Evolutionary conservation across 306 rosid genomes (phyloP), one percentile per base, ranked within the genome.

Genomic region (Senna siamea): DNA sequence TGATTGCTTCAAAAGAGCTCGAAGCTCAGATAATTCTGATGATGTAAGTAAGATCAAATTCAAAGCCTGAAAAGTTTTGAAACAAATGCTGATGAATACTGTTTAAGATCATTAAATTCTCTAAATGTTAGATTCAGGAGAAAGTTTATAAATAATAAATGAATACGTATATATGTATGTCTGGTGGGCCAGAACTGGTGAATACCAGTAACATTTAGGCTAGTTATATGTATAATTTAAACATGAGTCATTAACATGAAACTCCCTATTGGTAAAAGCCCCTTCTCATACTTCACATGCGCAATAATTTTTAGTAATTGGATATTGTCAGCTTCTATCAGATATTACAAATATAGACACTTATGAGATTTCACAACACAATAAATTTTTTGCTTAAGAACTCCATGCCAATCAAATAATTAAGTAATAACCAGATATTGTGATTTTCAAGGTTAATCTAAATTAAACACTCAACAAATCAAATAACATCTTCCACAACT

Each of bases 1-100:
- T 47, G 97, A 88, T 40, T 84, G 85, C 70, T 87, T 95, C 85
- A 95, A 79, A 71, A 95, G 92, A 81, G 81, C 81, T 81, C 99
- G 90, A 76, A 95, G 89, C 72, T 82, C 93, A 69, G 89, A 89
- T 66, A 95, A 85, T 80, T 95, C 99, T 0, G 92, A 86, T 57
- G 98, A 95, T 76, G 99, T 95, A 75, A 95, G 94, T 82, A 95
- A 90, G 84, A 95, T 90, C 85, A 95, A 95, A 86, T 95, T 95
- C 84, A 95, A 82, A 47, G 98, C 99, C 99, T 95, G 97, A 23
- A 86, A 60, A 14, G 13, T 70, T 44, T 19, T 7, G 9, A 18
- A 74, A 17, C 50, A 14, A 48, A 66, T 59, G 52, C 37, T 19
- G 68, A 83, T 78, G 44, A 76, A 72, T 14, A 73, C 15, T 46